Evolutionary conservation across 1,284 basidiomycete genomes (phyloP), one percentile per base, ranked within the genome.

Genomic region (Malassezia restricta): DNA sequence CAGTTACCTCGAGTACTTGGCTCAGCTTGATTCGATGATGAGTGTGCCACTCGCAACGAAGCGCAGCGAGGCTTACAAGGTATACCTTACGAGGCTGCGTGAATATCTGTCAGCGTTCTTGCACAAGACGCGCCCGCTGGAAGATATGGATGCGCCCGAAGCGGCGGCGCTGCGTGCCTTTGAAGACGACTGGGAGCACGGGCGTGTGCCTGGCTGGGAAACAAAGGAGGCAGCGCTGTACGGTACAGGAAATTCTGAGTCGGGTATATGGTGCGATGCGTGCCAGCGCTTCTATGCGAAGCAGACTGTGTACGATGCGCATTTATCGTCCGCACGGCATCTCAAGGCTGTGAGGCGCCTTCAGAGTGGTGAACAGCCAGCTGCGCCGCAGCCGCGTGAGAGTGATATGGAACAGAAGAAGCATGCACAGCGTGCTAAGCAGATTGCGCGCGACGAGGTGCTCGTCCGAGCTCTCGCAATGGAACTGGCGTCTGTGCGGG

Each of bases 241-340:
- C 43, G 2, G 40, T n/a, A 47, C 31, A 27, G 20, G 24, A 9
- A 17, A n/a, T 6, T 35, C 35, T 8, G 47, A 38, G 32, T 41
- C 49, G 9, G 58, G 52, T 8, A 87, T 96, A 52, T 98, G 92
- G 92, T 98, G 94, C 78, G 78, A 83, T 43, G 87, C 89, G 49
- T 98, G 90, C 72, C 86, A 90, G 74, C 90, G 91, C 70, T 78
- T 80, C 57, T 98, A 96, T 74, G 82, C 91, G 11, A 99, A 96
- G 74, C 87, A 95, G 74, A 95, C 92, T 0, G 94, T 98, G 5
- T 98, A 91, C 74, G 88, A 95, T 65, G 91, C 89, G 5, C 94
- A 98, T 73, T 76, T 98, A 43, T 87, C 82, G 8, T 92, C 89
- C 29, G 90, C 88, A 75, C 95, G 90, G 74, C 94, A 98, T 73